Evolutionary conservation across 805 yeast species (phyloP).

Genomic region (Kluyveromyces lactis): DNA sequence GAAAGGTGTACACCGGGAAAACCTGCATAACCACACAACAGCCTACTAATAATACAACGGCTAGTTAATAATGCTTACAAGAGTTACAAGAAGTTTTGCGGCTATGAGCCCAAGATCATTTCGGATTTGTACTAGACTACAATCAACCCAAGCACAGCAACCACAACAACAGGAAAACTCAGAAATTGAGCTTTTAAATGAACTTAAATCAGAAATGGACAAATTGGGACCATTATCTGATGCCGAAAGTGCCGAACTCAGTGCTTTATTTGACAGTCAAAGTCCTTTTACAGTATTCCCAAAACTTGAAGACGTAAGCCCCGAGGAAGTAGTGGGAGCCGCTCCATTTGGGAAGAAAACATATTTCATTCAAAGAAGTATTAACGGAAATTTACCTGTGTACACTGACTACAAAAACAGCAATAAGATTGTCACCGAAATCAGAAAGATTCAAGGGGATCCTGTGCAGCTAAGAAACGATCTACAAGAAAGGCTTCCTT

Average conservation of each 20-base stretch:
- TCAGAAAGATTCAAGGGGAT: slow-evolving; percentile 66
- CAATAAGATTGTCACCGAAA: slow-evolving; percentile 58
- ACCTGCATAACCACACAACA: too few species aligned
- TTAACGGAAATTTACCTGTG: slow-evolving; percentile 71
- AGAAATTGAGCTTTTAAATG: neutral
- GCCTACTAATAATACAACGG: too few species aligned
- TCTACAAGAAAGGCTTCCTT: slow-evolving; percentile 42
- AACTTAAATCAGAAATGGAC: neutral
- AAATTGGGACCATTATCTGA: slow-evolving; percentile 2
- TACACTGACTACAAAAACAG: slow-evolving; percentile 56
- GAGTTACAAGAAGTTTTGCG: neutral
- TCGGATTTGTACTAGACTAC: slow-evolving; percentile 1
- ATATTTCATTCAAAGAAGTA: slow-evolving; percentile 39
- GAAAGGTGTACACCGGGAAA: too few species aligned
- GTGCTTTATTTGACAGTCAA: slow-evolving; percentile 4
- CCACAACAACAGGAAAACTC: neutral
- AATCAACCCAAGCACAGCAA: slow-evolving; percentile 1
- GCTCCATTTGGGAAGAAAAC: slow-evolving; percentile 22
- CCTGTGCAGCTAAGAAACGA: slow-evolving; percentile 58
- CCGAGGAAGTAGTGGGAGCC: slow-evolving; percentile 23
- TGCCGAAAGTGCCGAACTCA: slow-evolving; percentile 5
- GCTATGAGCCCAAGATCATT: neutral
- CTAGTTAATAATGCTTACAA: neutral
- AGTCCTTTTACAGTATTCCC: slow-evolving; percentile 16
- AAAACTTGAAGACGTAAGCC: slow-evolving; percentile 22